phyloP scores from a whole-genome alignment of 2,329 filamentous ascomycete genomes.

The Aspergillus luchuensis region DNA sequence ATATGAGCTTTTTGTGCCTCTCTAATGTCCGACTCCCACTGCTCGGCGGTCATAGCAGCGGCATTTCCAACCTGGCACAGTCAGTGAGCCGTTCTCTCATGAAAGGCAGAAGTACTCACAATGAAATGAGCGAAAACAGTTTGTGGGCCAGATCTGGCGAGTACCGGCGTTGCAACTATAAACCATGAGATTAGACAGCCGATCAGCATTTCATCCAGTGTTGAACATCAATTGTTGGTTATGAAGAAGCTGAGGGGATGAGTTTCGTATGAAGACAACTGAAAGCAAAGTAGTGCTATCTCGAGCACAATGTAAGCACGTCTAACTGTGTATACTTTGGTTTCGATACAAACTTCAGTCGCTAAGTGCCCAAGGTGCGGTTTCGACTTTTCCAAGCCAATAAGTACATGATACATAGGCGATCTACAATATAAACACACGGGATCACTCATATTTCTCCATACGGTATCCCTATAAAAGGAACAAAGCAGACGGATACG shows the following conservation, averaged over 20 bases:
- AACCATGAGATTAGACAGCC: neutral
- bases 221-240: neutral
- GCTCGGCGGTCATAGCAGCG: conserved; percentile 24
- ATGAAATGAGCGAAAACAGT: conserved; percentile 41
- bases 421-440: neutral
- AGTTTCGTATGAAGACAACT: neutral
- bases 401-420: neutral
- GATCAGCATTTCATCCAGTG: neutral
- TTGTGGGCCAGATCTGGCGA: conserved; percentile 21
- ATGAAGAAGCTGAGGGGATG: neutral
- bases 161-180: neutral
- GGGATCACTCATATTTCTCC: neutral
- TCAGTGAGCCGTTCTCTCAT: neutral
- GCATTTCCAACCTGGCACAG: conserved; percentile 29
- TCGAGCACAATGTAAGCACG: neutral
- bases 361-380: neutral
- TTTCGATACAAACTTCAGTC: neutral
- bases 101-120: conserved; percentile 22
- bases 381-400: neutral
- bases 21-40: conserved; percentile 32
- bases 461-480: neutral
- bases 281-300: neutral
- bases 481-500: neutral
- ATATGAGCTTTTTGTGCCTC: conserved; percentile 34
- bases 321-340: neutral